Evolutionary conservation across 257 asterid genomes (phyloP), one percentile per base, ranked within the genome.

Genomic region (Prunella vulgaris): DNA sequence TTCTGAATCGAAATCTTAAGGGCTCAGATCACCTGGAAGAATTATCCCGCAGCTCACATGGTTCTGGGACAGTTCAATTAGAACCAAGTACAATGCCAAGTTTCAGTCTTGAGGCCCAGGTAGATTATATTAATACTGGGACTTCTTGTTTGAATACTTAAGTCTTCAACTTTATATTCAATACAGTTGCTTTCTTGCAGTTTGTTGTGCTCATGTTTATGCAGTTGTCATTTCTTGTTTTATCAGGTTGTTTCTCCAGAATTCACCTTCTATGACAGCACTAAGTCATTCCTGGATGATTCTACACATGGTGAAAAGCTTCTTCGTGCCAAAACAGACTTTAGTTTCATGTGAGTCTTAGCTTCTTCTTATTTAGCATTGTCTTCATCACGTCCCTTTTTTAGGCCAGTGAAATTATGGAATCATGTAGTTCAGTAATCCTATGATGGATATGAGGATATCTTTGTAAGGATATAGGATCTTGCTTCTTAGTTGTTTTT

Each of bases 31-130:
- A 74, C 48, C 52, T 78, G 76, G 91, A 85, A 52, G 89, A 76
- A 56, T 60, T 60, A 48, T 72, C 85, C 44, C 77, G 71, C 67
- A 66, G 74, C 59, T 74, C 87, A 69, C 76, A 72, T 77, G 70
- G 83, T 76, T 83, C 94, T 18, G 82, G 74, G 48, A 57, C 78
- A 76, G 84, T 70, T 76, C 83, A 81, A 54, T 63, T 40, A 71
- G 97, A 83, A 81, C 72, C 88, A 73, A 71, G 67, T 79, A 74
- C 78, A 74, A 59, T 75, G 73, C 92, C 85, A 70, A 90, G 96
- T 85, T 85, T 88, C 77, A 94, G 96, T 79, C 92, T 91, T 76
- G 99, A 94, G 82, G 93, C 91, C 67, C 97, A 94, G 97, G 99
- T 94, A 65, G 66, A 51, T 68, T 66, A 64, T 64, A 64, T 30